phyloP scores from a whole-genome alignment of 768 basidiomycete species.

The Suillus brevipes region DNA sequence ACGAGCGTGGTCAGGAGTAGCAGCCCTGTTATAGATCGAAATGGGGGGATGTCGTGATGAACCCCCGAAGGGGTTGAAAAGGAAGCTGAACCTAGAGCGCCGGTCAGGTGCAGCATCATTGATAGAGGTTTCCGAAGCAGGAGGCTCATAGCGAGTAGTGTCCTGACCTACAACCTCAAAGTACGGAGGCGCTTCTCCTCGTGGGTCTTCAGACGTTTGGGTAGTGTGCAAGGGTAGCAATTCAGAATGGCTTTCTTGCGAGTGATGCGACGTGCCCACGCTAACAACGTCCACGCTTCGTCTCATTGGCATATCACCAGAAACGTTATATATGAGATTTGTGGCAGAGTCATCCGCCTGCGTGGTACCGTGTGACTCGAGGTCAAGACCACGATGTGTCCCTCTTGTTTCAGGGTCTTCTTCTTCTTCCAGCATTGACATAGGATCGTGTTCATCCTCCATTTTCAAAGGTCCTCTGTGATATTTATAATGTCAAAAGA shows the following conservation, averaged over 20 bases:
- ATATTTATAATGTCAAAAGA: background rate
- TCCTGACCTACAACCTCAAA: constrained; percentile 48
- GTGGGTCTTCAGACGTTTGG: constrained; percentile 33
- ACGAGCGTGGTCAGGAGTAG: constrained; percentile 20
- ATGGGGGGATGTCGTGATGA: constrained; percentile 22
- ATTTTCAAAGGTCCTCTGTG: constrained; percentile 28
- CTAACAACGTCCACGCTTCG: constrained; percentile 22
- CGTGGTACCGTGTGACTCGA: constrained; percentile 26
- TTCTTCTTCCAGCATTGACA: constrained; percentile 23
- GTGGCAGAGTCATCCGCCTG: constrained; percentile 22
- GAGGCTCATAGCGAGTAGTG: constrained; percentile 18
- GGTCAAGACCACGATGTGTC: constrained; percentile 19
- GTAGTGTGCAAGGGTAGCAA: constrained; percentile 19
- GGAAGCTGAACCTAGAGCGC: constrained; percentile 51
- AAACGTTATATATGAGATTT: constrained; percentile 19
- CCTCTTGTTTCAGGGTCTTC: constrained; percentile 16
- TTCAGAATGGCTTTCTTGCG: constrained; percentile 23
- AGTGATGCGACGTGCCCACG: constrained; percentile 17
- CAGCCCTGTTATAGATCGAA: constrained; percentile 20
- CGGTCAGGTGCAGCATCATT: constrained; percentile 18
- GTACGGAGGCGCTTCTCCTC: constrained; percentile 71
- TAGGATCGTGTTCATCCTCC: constrained; percentile 23
- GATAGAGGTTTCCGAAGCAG: constrained; percentile 2
- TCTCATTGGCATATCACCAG: constrained; percentile 8
- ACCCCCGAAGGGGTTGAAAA: constrained; percentile 40